Percentiles rank a stretch among this genome's conserved stretches.
Conservation (phyloP, 2,329 filamentous ascomycete genomes). For the Sclerotinia trifoliorum region DNA sequence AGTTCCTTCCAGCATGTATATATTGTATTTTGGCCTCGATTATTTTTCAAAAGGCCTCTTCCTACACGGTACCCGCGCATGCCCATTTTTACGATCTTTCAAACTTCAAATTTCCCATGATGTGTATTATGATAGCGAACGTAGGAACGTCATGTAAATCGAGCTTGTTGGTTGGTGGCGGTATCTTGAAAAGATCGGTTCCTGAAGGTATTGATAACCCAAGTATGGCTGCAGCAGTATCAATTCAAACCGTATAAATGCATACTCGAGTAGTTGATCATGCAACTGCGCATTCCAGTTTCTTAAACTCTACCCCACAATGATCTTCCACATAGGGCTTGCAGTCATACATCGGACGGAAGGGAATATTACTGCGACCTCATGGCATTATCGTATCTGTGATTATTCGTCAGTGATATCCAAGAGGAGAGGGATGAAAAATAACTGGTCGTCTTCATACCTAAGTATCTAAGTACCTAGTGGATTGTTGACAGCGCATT, state of each 20-base stretch:
- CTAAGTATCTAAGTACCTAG: conserved; percentile 22
- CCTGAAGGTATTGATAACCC: not conserved
- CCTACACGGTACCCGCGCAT: not conserved
- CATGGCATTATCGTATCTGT: conserved; percentile 24
- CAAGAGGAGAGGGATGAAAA: conserved; percentile 22
- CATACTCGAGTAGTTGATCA: conserved; percentile 11
- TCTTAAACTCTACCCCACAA: conserved; percentile 14
- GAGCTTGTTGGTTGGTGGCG: not conserved
- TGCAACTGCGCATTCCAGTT: conserved; percentile 2
- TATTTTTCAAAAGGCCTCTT: not conserved
- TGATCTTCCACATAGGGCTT: conserved; percentile 17
- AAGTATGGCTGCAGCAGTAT: not conserved
- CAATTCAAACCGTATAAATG: not conserved
- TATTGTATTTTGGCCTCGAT: not conserved
- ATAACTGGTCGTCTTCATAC: conserved; percentile 26
- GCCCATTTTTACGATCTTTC: not conserved
- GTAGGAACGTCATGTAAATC: not conserved
- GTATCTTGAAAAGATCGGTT: not conserved
- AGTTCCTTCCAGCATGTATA: not conserved
- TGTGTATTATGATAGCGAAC: not conserved
- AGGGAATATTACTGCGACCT: conserved; percentile 13
- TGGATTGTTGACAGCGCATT: conserved; percentile 36
- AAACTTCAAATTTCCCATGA: not conserved
- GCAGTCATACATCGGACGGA: conserved; percentile 16
- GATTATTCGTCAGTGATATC: conserved; percentile 30